Conservation (phyloP, 768 basidiomycete genomes). For the Phaeotremella skinneri region DNA sequence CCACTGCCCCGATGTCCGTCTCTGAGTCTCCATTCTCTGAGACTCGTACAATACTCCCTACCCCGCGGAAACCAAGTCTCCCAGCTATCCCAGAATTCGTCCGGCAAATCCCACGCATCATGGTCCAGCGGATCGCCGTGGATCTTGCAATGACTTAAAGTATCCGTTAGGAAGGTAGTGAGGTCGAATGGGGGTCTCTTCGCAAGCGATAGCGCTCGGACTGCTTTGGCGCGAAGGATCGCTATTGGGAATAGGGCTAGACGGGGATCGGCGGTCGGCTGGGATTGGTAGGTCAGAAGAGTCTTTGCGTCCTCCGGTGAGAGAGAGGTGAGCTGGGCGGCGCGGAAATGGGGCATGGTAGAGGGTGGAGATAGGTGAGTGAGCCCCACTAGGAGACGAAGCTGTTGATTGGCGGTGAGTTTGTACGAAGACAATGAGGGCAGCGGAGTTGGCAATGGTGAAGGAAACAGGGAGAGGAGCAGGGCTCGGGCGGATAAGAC, state of each 20-base stretch:
- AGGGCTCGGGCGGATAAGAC: conserved; percentile 22
- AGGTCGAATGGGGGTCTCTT: conserved; percentile 18
- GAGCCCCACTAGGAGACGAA: conserved; percentile 25
- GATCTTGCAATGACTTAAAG: conserved; percentile 12
- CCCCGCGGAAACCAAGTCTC: conserved; percentile 24
- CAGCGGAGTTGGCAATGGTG: conserved; percentile 13
- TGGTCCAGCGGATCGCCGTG: conserved; percentile 31
- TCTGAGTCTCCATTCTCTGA: conserved; percentile 26
- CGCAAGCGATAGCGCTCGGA: conserved; percentile 10
- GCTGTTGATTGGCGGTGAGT: conserved; percentile 18
- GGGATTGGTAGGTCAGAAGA: conserved; percentile 22
- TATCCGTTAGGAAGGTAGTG: conserved; percentile 17
- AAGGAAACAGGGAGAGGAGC: conserved; percentile 17
- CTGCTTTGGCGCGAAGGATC: conserved; percentile 20
- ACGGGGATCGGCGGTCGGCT: conserved; percentile 12
- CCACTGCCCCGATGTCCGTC: conserved; percentile 25
- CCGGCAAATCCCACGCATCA: conserved; percentile 34
- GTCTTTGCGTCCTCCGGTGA: conserved; percentile 17
- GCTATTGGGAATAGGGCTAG: conserved; percentile 31
- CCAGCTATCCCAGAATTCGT: conserved; percentile 31
- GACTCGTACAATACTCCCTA: conserved; percentile 19
- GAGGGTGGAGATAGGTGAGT: conserved; percentile 15
- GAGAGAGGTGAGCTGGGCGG: conserved; percentile 14
- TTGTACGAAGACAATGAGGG: neutral
- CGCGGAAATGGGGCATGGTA: conserved; percentile 9